A percentile compares a stretch with the other conserved stretches of the same genome.
These are phyloP conservation scores for Sporisorium scitamineum DNA, from an alignment of 1,284 basidiomycete species.

Conservation along the genomic window DNA sequence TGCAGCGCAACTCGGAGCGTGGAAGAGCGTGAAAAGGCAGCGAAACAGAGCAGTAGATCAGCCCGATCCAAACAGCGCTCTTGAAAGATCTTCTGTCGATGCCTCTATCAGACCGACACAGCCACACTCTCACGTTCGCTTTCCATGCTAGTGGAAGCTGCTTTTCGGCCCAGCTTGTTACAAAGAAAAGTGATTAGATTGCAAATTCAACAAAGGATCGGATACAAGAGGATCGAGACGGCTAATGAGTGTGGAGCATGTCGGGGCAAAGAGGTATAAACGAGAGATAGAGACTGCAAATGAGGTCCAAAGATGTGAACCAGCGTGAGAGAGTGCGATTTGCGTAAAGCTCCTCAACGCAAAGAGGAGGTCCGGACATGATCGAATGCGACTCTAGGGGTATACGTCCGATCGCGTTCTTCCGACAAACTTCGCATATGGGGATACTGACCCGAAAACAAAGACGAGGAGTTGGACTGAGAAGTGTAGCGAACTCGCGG, in stretches of 20 bases:
- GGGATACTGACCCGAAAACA: neutral
- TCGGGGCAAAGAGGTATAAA: neutral
- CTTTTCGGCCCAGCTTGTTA: too few species aligned
- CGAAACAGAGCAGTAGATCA: neutral
- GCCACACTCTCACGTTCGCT: neutral
- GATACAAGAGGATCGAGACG: neutral
- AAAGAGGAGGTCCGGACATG: neutral
- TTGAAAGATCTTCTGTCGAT: neutral
- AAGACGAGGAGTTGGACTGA: neutral
- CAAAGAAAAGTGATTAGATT: too few species aligned
- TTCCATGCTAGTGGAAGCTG: neutral
- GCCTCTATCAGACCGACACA: neutral
- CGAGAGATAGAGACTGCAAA: neutral
- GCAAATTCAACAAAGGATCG: neutral
- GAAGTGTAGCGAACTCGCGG: conserved; percentile 26
- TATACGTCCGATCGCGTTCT: neutral
- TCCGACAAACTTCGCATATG: neutral
- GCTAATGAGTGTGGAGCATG: too few species aligned
- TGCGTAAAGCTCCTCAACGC: neutral
- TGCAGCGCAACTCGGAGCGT: too few species aligned
- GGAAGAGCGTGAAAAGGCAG: conserved; percentile 6
- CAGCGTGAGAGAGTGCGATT: neutral
- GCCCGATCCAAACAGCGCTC: neutral
- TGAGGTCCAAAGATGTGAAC: neutral
- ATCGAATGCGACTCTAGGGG: conserved; percentile 2